Evolutionary conservation across 225 moss, liverwort and hornwort genomes (phyloP), one percentile per base, ranked within the genome.

Genomic region (Asterella californica): DNA sequence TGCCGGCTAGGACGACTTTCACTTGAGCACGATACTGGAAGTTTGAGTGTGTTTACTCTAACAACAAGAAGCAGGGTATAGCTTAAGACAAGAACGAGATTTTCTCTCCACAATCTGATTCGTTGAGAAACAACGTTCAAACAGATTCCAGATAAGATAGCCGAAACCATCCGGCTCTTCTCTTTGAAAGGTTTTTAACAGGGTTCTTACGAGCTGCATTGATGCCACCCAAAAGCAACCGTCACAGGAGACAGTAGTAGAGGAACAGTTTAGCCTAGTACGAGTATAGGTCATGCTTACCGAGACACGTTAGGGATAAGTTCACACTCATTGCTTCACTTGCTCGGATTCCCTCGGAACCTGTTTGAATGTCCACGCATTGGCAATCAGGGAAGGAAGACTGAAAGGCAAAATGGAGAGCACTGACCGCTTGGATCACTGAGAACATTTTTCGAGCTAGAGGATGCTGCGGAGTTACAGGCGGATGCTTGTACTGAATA

Each of bases 301-400:
- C 93, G 42, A 95, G 85, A 82, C 91, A 91, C 0, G 93, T 95
- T 49, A 95, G 86, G 15, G 95, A 95, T 52, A 95, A 76, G 59
- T 95, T 95, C 36, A 95, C 95, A 81, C 95, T 95, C 95, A 93
- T 93, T 66, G 95, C 95, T 82, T 95, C 93, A 77, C 90, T 93
- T 65, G 95, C 95, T 12, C 92, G 91, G 63, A 91, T 85, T 33
- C 93, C 93, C 84, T 95, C 95, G 15, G 95, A 95, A 83, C 93
- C 95, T 94, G 87, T 78, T 52, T 29, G 84, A 36, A 76, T 72
- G 25, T 46, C 18, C 71, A 71, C 27, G 22, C 70, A 70, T 0
- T 19, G 25, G 27, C 27, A 24, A 18, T 62, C 22, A 70, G 4
- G 32, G 64, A 64, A 29, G 6, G 29, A 27, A 33, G 2, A 29